phyloP scores from a whole-genome alignment of 371 early-diverging fungal genomes.

The Apophysomyces sp. region DNA sequence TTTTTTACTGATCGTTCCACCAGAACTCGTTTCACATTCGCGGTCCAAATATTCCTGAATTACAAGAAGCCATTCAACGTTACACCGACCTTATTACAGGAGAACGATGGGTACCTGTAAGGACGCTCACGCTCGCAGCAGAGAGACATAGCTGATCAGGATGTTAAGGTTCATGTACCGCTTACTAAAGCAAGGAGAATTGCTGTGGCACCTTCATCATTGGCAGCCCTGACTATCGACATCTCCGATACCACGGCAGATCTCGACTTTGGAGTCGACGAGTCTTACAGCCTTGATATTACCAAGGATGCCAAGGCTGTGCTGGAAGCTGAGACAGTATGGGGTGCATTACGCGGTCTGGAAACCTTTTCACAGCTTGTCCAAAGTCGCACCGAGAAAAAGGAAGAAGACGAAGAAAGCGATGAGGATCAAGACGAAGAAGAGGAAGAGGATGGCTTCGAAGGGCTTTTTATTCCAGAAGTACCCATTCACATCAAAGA shows the following conservation, averaged over 20 bases:
- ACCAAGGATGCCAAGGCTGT: constrained; percentile 35
- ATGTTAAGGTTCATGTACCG: constrained; percentile 25
- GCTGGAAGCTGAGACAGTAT: constrained; percentile 65
- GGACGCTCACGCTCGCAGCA: not conserved
- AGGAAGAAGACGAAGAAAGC: not conserved
- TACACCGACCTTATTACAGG: constrained; percentile 28
- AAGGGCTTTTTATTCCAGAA: constrained; percentile 38
- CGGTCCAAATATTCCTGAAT: constrained; percentile 17
- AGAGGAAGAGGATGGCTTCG: constrained; percentile 18
- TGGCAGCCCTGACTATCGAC: constrained; percentile 26
- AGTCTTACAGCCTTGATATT: constrained; percentile 65
- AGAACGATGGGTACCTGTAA: constrained; percentile 45
- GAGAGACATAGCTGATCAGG: not conserved
- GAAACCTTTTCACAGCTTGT: constrained; percentile 77
- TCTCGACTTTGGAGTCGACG: constrained; percentile 52
- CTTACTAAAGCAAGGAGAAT: constrained; percentile 3
- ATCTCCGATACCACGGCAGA: constrained; percentile 34
- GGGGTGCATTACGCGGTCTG: constrained; percentile 76
- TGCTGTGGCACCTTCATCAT: not conserved
- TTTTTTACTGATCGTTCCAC: not conserved
- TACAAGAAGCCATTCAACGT: constrained; percentile 34
- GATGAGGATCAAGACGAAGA: constrained; percentile 16
- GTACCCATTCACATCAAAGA: constrained; percentile 70
- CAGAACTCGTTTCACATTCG: constrained; percentile 24
- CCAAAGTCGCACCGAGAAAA: constrained; percentile 22